These are phyloP conservation scores for Psilocybe tampanensis DNA, from an alignment of 768 basidiomycete species.

Conservation along the genomic window DNA sequence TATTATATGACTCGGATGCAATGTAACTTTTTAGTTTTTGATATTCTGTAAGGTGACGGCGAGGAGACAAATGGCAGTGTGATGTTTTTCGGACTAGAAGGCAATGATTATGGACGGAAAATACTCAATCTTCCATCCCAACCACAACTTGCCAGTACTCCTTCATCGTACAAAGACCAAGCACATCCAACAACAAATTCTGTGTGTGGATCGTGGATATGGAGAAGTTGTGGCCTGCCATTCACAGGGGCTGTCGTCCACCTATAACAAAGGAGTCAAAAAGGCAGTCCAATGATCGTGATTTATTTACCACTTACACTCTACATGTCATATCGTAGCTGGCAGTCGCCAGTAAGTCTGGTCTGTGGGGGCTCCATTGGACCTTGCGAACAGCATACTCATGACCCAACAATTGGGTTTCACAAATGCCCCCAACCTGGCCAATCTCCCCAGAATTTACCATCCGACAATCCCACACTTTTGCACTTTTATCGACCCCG, in stretches of 20 bases:
- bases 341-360: conserved; percentile 67
- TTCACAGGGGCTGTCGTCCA: conserved; percentile 70
- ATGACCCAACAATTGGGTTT: conserved; percentile 75
- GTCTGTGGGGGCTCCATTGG: conserved; percentile 84
- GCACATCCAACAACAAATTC: conserved; percentile 93
- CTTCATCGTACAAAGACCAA: conserved; percentile 93
- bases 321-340: conserved; percentile 87
- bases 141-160: conserved; percentile 83
- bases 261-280: conserved; percentile 36
- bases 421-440: conserved; percentile 72
- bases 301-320: conserved; percentile 57
- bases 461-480: conserved; percentile 91
- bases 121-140: conserved; percentile 90
- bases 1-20: too few species aligned
- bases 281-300: background rate
- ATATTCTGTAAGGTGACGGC: too few species aligned
- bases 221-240: conserved; percentile 53
- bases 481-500: conserved; percentile 76
- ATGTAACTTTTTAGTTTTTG: too few species aligned
- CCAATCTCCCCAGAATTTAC: conserved; percentile 55
- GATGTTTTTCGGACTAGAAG: too few species aligned
- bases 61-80: too few species aligned
- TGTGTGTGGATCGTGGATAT: conserved; percentile 86
- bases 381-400: conserved; percentile 90
- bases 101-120: conserved; percentile 50